Evolutionary conservation across 371 early-diverging fungal species (phyloP), one percentile per base, ranked within the genome.

Genomic region (Apophysomyces elegans): DNA sequence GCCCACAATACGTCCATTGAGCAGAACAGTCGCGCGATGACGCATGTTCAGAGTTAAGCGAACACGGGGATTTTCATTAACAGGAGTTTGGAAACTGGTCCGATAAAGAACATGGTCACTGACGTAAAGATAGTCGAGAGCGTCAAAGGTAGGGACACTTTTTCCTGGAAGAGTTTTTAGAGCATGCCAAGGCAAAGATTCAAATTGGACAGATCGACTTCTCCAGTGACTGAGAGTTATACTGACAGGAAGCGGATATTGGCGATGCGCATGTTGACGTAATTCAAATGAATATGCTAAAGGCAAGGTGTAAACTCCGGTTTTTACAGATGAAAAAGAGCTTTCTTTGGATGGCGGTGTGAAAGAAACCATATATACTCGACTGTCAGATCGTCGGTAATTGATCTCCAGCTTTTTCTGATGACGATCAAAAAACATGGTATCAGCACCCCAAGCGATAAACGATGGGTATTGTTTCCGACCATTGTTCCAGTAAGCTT

Each of bases 61-160:
- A 0, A 77, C 78, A 8, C 65, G 37, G 5, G 66, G 70, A 8
- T 84, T 50, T 0, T 46, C 56, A 13, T 39, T 61, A 7, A 58
- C 35, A 16, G 71, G 76, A 5, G 63, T 72, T 12, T 57, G 62
- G 59, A 77, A 81, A 1, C 35, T 46, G 7, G 66, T 80, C 3
- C 81, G 77, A 75, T 93, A 93, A 56, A 91, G 66, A 5, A 80
- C 71, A 73, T 93, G 93, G 3, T 91, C 92, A 56, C 88, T 85
- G 0, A 84, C 83, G 72, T 80, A 91, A 16, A 77, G 71, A 47
- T 86, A 83, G 61, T 93, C 91, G 18, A 92, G 67, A 4, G 82
- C 69, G 59, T 80, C 73, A 47, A 71, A 78, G 0, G 68, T 61
- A 1, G 61, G 47, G 0, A 54, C 59, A 11, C 37, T 61, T 14